Conservation (phyloP, 345 rosid species). For the Hevea brasiliensis region DNA sequence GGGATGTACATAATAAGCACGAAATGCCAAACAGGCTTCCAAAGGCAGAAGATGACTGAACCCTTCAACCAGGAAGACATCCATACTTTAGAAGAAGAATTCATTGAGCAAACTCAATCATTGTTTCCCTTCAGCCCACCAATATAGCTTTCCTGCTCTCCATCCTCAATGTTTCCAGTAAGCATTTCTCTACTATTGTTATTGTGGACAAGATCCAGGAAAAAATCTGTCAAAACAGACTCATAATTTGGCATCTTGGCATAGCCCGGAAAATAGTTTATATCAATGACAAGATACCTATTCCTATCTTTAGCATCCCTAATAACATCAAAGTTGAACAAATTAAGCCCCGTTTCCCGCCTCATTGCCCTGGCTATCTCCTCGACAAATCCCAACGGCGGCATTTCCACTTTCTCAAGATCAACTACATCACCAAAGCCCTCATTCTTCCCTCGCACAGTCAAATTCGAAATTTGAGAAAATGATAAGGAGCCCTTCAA, state of each 20-base stretch:
- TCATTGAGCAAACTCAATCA: background rate
- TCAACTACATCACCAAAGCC: constrained; percentile 26
- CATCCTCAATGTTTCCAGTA: background rate
- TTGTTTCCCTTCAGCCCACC: constrained; percentile 3
- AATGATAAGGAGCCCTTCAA: constrained; percentile 50
- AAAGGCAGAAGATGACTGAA: background rate
- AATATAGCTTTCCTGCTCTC: background rate
- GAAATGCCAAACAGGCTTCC: constrained; percentile 13
- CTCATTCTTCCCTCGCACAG: constrained; percentile 22
- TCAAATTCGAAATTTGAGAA: constrained; percentile 56
- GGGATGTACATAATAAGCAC: constrained; percentile 12
- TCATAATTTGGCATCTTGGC: constrained; percentile 63
- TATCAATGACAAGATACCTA: constrained; percentile 54
- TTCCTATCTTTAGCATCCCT: constrained; percentile 49
- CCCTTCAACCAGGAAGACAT: background rate
- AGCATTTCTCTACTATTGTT: constrained; percentile 11
- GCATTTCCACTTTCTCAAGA: constrained; percentile 51
- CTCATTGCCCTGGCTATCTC: constrained; percentile 50
- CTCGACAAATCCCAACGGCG: constrained; percentile 44
- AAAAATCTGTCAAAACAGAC: constrained; percentile 51
- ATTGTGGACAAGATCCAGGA: constrained; percentile 38
- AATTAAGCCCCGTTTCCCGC: constrained; percentile 46
- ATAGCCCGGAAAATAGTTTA: constrained; percentile 73
- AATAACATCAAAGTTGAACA: constrained; percentile 68
- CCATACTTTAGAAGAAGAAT: background rate